Evolutionary conservation across 1,284 basidiomycete species (phyloP).

Genomic region (Stereum hirsutum): DNA sequence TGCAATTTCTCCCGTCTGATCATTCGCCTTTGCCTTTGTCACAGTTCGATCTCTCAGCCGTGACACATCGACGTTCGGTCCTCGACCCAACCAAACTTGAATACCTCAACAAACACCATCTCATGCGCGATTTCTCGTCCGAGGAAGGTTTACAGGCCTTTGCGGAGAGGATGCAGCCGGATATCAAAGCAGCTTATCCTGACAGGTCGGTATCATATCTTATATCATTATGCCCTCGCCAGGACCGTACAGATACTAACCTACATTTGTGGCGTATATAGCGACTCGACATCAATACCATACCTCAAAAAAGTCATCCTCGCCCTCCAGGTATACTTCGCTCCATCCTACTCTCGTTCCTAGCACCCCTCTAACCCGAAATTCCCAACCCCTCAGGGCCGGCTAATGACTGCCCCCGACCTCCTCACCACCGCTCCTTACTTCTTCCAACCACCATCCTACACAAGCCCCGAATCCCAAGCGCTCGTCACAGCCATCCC

Average conservation of each 20-base stretch:
- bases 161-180: conserved; percentile 36
- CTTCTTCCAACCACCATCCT: conserved; percentile 67
- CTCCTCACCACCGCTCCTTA: conserved; percentile 60
- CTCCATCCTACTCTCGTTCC: background rate
- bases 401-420: conserved; percentile 60
- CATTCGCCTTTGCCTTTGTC: conserved; percentile 1
- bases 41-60: conserved; percentile 60
- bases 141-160: conserved; percentile 34
- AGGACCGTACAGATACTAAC: background rate
- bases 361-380: too few relatives aligned
- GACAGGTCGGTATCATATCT: conserved; percentile 22
- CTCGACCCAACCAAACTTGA: conserved; percentile 67
- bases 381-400: conserved; percentile 34
- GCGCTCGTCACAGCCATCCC: conserved; percentile 43
- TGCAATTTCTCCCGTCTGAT: background rate
- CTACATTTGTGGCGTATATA: conserved; percentile 15
- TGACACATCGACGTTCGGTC: conserved; percentile 71
- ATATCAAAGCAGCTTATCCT: conserved; percentile 40
- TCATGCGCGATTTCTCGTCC: conserved; percentile 39
- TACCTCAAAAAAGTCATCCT: conserved; percentile 52
- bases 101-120: conserved; percentile 72
- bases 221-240: background rate
- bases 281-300: conserved; percentile 37
- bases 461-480: conserved; percentile 42
- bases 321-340: conserved; percentile 37